Evolutionary conservation across 768 basidiomycete genomes (phyloP).

Genomic region (Mrakia hoshinonis): DNA sequence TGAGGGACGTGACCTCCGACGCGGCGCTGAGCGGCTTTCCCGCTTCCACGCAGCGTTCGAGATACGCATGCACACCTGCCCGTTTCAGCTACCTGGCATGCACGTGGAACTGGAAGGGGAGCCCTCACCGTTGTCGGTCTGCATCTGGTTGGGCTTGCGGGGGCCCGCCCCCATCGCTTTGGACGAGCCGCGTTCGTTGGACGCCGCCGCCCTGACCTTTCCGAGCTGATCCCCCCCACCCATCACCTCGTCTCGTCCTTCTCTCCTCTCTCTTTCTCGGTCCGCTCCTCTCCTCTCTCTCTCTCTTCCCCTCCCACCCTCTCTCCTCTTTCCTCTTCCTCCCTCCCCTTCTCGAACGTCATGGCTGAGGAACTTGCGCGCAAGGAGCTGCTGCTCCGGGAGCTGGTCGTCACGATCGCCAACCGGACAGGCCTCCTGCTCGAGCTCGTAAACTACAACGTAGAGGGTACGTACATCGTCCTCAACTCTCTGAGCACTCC

Average conservation of each 20-base stretch:
- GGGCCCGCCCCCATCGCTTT: too few relatives aligned
- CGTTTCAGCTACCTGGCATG: too few relatives aligned
- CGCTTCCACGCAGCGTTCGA: too few relatives aligned
- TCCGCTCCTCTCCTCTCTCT: neutral
- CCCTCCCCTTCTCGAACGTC: neutral
- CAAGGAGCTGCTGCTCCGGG: conserved; percentile 88
- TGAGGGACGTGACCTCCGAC: too few relatives aligned
- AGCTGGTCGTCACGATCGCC: conserved; percentile 88
- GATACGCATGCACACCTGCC: too few relatives aligned
- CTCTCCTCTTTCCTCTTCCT: neutral
- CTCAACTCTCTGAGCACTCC: too few relatives aligned
- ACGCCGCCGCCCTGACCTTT: too few relatives aligned
- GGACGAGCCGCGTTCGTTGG: too few relatives aligned
- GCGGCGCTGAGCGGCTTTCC: too few relatives aligned
- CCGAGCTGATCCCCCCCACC: neutral
- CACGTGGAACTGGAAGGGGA: too few relatives aligned
- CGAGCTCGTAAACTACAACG: conserved; percentile 88
- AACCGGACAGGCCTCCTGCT: conserved; percentile 66
- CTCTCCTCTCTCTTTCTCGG: neutral
- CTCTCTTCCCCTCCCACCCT: neutral
- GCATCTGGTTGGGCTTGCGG: too few relatives aligned
- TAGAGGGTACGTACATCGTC: conserved; percentile 60
- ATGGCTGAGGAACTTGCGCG: conserved; percentile 28
- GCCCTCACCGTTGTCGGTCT: too few relatives aligned
- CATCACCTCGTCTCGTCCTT: neutral